A percentile compares a stretch with the other conserved stretches of the same genome.
Evolutionary conservation across 306 rosid genomes (phyloP).

Genomic region (Quercus variabilis): DNA sequence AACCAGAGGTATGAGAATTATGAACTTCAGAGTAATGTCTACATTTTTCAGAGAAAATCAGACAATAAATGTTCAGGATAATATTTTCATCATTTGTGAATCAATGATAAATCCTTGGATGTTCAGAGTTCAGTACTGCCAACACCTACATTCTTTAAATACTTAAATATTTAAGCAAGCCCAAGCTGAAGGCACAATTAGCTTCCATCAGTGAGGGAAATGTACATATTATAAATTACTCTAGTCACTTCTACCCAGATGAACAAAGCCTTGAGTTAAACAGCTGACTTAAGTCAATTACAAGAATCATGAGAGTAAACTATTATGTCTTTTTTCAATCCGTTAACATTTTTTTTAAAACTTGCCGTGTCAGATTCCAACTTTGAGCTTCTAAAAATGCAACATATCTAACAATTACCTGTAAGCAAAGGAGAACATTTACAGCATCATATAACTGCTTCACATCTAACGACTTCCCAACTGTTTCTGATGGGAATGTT

Average conservation of each 20-base stretch:
- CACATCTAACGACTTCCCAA: slow-evolving; percentile 61
- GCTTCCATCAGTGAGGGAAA: neutral
- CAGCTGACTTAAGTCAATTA: neutral
- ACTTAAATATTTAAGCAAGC: neutral
- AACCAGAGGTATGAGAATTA: neutral
- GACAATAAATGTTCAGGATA: too few species aligned
- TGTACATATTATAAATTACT: neutral
- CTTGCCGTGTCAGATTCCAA: neutral
- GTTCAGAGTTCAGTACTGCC: neutral
- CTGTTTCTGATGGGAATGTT: slow-evolving; percentile 59
- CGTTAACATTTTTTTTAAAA: neutral
- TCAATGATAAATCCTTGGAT: neutral
- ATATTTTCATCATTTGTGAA: too few species aligned
- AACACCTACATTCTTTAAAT: neutral
- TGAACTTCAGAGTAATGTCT: too few species aligned
- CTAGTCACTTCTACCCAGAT: neutral
- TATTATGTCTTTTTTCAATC: neutral
- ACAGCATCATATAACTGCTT: slow-evolving; percentile 63
- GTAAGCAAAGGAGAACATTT: slow-evolving; percentile 73
- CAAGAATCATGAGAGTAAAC: neutral
- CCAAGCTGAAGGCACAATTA: neutral
- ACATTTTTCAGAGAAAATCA: too few species aligned
- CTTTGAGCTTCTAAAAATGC: neutral
- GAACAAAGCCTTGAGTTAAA: neutral
- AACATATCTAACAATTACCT: slow-evolving; percentile 36